Percentiles rank a stretch among this genome's conserved stretches.
These are phyloP conservation scores for Mimosa pudica DNA, from an alignment of 306 rosid genomes.

Conservation along the genomic window DNA sequence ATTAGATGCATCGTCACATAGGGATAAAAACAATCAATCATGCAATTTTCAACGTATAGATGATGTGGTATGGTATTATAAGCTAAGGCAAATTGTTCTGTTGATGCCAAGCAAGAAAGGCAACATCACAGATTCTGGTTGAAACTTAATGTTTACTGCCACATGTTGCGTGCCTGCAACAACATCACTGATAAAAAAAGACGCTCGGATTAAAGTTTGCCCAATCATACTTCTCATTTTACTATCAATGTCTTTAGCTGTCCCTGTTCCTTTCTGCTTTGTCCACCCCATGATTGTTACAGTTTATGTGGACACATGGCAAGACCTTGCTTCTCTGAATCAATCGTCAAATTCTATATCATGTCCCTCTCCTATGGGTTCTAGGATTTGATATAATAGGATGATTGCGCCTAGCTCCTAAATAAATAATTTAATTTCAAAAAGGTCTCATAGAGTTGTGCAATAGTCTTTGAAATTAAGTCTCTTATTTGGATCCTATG, in stretches of 20 bases:
- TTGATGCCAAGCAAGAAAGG: constrained; percentile 4
- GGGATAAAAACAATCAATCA: neutral
- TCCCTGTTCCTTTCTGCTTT: constrained; percentile 30
- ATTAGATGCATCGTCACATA: neutral
- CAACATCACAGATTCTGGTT: constrained; percentile 17
- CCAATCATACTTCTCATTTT: constrained; percentile 22
- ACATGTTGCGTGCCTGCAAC: constrained; percentile 17
- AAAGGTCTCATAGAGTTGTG: too few species aligned
- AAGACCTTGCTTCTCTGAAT: neutral
- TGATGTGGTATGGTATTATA: neutral
- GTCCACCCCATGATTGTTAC: constrained; percentile 21
- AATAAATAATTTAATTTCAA: too few species aligned
- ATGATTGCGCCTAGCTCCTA: too few species aligned
- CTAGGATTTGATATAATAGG: too few species aligned
- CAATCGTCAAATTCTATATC: constrained; percentile 8
- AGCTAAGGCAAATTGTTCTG: neutral
- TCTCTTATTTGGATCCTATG: too few species aligned
- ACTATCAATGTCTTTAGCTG: neutral
- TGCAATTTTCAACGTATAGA: neutral
- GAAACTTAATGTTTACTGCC: constrained; percentile 2
- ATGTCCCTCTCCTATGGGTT: neutral
- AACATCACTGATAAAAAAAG: constrained; percentile 12
- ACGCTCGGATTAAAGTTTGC: neutral
- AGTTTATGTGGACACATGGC: constrained; percentile 26
- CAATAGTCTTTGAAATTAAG: too few species aligned